Evolutionary conservation across 352 stramenopile genomes (phyloP), one percentile per base, ranked within the genome.

Genomic region (Pythium periplocum): DNA sequence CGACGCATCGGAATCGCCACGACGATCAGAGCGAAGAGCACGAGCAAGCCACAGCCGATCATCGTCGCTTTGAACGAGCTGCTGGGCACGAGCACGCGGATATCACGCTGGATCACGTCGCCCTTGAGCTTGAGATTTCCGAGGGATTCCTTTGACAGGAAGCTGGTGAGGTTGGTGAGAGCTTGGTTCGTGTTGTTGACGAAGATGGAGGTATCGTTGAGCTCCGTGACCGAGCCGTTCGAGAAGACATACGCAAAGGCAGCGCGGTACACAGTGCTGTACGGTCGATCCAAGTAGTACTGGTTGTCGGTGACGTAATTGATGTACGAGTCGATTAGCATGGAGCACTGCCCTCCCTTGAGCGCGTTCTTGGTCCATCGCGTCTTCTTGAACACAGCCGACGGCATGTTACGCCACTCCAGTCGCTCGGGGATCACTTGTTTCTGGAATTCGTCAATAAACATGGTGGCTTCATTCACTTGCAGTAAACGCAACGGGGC

Each of bases 121-220:
- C 38, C 44, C 6, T 58, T 55, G 50, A 68, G 53, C 12, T 50
- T 57, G n/a, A 57, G 45, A 38, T 34, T 47, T 26, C 45, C 37
- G 2, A 53, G 26, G 2, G 55, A 55, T 35, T 51, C 12, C 7
- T 12, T 44, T n/a, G 10, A 31, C 7, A 32, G 1, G 7, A 34
- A 3, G 9, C 30, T 4, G 3, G 39, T 57, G 2, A 11, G 36
- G 17, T 57, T 59, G 6, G 33, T 30, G 4, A 51, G 33, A 26
- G 17, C 17, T 26, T 26, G 17, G 17, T 26, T 26, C 17, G 17
- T 26, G 17, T 26, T 26, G 17, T 26, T 26, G 17, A 26, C 17
- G 17, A 26, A 26, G 17, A 26, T 52, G 6, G 48, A 53, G 4
- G 56, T 34, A 40, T 57, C 53, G 33, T 61, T 57, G 6, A 57